Conservation (phyloP, 306 rosid genomes). For the Cajanus cajan region DNA sequence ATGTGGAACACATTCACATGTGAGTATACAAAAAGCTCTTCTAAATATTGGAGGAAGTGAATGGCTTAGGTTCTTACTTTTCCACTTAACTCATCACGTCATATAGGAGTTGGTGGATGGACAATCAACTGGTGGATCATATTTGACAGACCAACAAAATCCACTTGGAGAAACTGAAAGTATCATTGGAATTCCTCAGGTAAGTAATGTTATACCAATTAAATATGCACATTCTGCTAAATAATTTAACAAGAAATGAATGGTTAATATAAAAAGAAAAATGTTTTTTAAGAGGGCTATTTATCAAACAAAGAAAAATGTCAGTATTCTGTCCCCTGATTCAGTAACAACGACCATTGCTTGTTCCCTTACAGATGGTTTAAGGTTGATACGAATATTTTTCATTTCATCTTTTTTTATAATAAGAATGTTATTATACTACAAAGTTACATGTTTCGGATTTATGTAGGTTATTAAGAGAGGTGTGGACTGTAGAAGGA, state of each 20-base stretch:
- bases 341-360: neutral
- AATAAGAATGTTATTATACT: neutral
- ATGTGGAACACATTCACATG: neutral
- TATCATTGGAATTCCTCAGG: neutral
- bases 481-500: neutral
- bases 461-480: neutral
- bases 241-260: neutral
- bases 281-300: neutral
- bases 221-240: neutral
- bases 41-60: neutral
- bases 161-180: neutral
- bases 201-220: neutral
- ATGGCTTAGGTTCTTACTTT: neutral
- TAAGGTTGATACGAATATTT: neutral
- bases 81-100: neutral
- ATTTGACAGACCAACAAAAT: neutral
- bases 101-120: neutral
- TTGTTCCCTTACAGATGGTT: neutral
- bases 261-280: neutral
- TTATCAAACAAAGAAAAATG: neutral
- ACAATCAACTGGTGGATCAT: neutral
- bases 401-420: neutral
- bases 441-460: neutral
- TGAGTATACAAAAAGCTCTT: neutral
- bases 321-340: neutral